Evolutionary conservation across 1,284 basidiomycete species (phyloP), one percentile per base, ranked within the genome.

Genomic region (Malassezia sympodialis): DNA sequence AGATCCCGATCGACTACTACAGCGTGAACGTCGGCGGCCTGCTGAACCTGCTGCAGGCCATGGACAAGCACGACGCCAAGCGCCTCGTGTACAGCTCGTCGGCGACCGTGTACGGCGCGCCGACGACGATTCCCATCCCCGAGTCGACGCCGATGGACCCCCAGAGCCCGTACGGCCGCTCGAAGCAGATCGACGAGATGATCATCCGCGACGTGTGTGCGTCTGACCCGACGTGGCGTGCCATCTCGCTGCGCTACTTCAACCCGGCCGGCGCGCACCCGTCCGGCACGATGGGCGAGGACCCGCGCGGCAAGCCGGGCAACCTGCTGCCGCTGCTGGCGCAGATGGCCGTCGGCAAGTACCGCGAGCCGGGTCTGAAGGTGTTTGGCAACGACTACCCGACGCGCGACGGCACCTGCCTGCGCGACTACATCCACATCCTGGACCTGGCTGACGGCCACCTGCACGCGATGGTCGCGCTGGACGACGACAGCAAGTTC

Each of bases 341-440:
- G 4, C 90, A 96, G 56, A 96, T 98, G 82, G 91, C 94, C 2
- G 79, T 90, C 51, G 94, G 94, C 39, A 84, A 90, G 61, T 83
- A 91, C 68, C 83, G 85, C 62, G 83, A 87, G 57, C 78, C 82
- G 8, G 83, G 82, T 7, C 79, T 99, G 54, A 87, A 90, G 75
- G 88, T 99, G 12, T 98, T 96, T 73, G 94, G 94, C 46, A 89
- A 94, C 75, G 90, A 99, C 77, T 99, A 96, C 77, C 90, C 91
- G 26, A 98, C 93, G 2, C 83, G 82, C 34, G 93, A 99, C 75
- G 93, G 93, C 15, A 96, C 64, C 28, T 75, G 73, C 53, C 67
- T 75, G 17, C 87, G 94, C 53, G 94, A 99, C 79, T 99, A 98
- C 79, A 82, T 99, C 27, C 94, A 99, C 77, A 84, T 98, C 58